phyloP scores from a whole-genome alignment of 2,329 filamentous ascomycete species.

The Xylaria sp. region DNA sequence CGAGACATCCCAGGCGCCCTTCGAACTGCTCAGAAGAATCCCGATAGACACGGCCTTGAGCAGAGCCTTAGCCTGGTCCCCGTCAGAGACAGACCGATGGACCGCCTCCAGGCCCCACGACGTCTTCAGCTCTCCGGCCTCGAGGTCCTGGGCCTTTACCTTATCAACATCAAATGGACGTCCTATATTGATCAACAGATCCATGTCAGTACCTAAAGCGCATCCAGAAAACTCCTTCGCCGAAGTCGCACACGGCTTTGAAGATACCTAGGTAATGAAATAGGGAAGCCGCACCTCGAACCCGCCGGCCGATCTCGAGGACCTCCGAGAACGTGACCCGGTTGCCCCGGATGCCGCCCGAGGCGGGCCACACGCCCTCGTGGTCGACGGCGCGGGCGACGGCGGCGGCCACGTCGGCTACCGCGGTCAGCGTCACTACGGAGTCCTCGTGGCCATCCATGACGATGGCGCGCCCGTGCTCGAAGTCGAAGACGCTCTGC shows the following conservation, averaged over 20 bases:
- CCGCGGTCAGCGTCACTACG: slow-evolving; percentile 48
- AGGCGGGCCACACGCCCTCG: slow-evolving; percentile 46
- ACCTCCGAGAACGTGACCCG: slow-evolving; percentile 41
- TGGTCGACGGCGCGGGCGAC: slow-evolving; percentile 47
- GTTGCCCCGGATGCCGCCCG: slow-evolving; percentile 46
- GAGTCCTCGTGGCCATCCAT: slow-evolving; percentile 47
- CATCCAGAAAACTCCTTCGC: too few relatives aligned
- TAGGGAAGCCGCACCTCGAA: slow-evolving; percentile 44
- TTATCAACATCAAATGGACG: slow-evolving; percentile 45
- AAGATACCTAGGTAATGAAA: too few relatives aligned
- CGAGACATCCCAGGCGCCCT: slow-evolving; percentile 47
- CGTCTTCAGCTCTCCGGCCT: slow-evolving; percentile 43
- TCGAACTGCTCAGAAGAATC: slow-evolving; percentile 44
- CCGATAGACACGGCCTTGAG: slow-evolving; percentile 44
- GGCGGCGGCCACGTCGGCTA: slow-evolving; percentile 44
- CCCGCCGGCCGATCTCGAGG: slow-evolving; percentile 43
- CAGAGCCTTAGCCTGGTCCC: slow-evolving; percentile 39
- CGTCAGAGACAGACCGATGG: slow-evolving; percentile 38
- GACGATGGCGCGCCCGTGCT: slow-evolving; percentile 45
- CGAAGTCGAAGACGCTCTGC: slow-evolving; percentile 44
- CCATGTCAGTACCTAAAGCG: slow-evolving; percentile 2
- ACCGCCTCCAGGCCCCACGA: slow-evolving; percentile 43
- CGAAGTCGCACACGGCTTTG: too few relatives aligned
- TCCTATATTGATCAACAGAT: slow-evolving; percentile 32
- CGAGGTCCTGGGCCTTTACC: slow-evolving; percentile 51